Percentiles rank a stretch among this genome's conserved stretches.
Conservation (phyloP, 768 basidiomycete genomes). For the Leccinum subtestaceum region DNA sequence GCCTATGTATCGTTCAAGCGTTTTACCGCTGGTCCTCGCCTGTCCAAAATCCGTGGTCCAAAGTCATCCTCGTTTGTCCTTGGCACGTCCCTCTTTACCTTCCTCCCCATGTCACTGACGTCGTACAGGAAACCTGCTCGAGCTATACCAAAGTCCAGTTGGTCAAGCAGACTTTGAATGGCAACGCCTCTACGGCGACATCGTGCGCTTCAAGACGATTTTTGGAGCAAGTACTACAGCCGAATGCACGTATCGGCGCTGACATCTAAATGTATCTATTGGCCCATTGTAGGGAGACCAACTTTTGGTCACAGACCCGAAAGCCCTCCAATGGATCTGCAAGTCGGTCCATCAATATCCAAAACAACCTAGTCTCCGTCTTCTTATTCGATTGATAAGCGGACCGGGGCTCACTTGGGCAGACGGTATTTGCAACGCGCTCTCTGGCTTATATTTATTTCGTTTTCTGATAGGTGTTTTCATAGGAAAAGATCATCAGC, state of each 20-base stretch:
- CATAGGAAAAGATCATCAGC: slow-evolving; percentile 44
- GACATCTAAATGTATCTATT: slow-evolving; percentile 6
- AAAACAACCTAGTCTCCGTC: slow-evolving; percentile 33
- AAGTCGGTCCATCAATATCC: slow-evolving; percentile 43
- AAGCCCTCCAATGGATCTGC: slow-evolving; percentile 40
- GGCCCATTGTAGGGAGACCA: slow-evolving; percentile 37
- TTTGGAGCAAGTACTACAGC: slow-evolving; percentile 24
- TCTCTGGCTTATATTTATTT: slow-evolving; percentile 10
- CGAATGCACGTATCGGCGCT: neutral
- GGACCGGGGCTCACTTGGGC: slow-evolving; percentile 41
- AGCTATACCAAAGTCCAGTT: slow-evolving; percentile 28
- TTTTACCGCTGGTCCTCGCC: neutral
- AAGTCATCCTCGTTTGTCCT: slow-evolving; percentile 22
- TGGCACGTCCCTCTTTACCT: slow-evolving; percentile 4
- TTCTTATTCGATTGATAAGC: slow-evolving; percentile 11
- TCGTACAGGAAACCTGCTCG: slow-evolving; percentile 26
- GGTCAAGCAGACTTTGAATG: slow-evolving; percentile 30
- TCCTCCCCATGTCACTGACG: slow-evolving; percentile 21
- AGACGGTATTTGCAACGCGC: slow-evolving; percentile 30
- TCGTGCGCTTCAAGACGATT: slow-evolving; percentile 28
- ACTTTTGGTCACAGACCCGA: slow-evolving; percentile 47
- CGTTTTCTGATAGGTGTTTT: neutral
- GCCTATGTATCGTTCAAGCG: neutral
- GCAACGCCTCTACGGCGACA: slow-evolving; percentile 29
- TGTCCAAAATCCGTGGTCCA: slow-evolving; percentile 21